Evolutionary conservation across 208 protist genomes (phyloP).

Genomic region (Wallacemonas rigidus): DNA sequence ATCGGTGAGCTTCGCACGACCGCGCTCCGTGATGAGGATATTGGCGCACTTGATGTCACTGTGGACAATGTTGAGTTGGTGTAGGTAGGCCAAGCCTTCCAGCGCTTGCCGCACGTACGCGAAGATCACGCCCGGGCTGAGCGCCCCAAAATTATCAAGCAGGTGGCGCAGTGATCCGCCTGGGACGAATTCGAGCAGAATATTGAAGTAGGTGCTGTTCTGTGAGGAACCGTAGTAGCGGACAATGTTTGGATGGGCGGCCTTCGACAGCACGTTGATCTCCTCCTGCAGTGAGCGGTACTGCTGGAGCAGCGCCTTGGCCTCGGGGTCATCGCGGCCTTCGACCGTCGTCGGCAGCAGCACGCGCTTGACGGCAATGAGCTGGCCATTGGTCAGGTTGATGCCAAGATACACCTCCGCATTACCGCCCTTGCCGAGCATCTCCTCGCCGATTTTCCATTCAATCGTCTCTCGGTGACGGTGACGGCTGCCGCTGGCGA

Average conservation of each 20-base stretch:
- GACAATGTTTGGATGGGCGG: conserved; percentile 90
- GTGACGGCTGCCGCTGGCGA: conserved; percentile 31
- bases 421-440: conserved; percentile 90
- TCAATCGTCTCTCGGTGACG: conserved; percentile 79
- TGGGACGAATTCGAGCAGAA: conserved; percentile 91
- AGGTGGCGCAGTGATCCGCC: conserved; percentile 88
- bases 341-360: conserved; percentile 49
- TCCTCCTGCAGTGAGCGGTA: conserved; percentile 88
- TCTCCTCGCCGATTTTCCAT: conserved; percentile 91
- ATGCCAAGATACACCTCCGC: conserved; percentile 90
- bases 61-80: conserved; percentile 89
- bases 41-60: conserved; percentile 91
- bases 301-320: conserved; percentile 72
- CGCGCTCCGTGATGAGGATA: conserved; percentile 89
- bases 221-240: conserved; percentile 89
- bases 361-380: conserved; percentile 92
- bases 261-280: conserved; percentile 90
- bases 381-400: conserved; percentile 88
- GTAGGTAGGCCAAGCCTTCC: conserved; percentile 86
- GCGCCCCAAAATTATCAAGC: conserved; percentile 88
- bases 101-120: conserved; percentile 84
- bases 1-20: conserved; percentile 86
- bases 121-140: conserved; percentile 80
- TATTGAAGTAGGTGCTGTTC: conserved; percentile 87
- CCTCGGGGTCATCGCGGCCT: conserved; percentile 38